Evolutionary conservation across 352 stramenopile species (phyloP).

Genomic region (Pythium diclinum): DNA sequence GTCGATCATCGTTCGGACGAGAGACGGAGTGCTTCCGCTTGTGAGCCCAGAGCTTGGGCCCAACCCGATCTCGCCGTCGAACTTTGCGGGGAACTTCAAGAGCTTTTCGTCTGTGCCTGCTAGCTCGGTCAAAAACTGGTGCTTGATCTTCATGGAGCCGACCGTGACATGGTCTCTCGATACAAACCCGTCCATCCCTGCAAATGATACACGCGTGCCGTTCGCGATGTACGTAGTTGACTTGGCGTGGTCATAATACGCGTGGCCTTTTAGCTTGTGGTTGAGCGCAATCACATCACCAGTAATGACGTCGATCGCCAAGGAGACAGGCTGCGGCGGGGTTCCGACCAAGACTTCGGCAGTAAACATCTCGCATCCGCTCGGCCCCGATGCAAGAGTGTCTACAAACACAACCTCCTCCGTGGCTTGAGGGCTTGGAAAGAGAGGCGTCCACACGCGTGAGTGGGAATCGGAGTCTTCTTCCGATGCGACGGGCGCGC

Average conservation of each 20-base stretch:
- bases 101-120: conserved; percentile 1
- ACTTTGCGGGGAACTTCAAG: background rate
- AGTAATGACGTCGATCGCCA: background rate
- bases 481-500: background rate
- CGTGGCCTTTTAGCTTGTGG: conserved; percentile 9
- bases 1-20: conserved; percentile 6
- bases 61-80: background rate
- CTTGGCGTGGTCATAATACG: conserved; percentile 21
- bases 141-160: background rate
- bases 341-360: conserved; percentile 6
- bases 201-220: conserved; percentile 13
- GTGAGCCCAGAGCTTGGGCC: background rate
- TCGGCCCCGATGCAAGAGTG: background rate
- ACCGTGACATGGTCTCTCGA: conserved; percentile 11
- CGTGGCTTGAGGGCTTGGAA: background rate
- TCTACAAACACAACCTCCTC: background rate
- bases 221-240: conserved; percentile 18
- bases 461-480: background rate
- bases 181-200: background rate
- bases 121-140: conserved; percentile 15
- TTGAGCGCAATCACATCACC: conserved; percentile 17
- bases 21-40: background rate
- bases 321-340: conserved; percentile 4
- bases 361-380: background rate
- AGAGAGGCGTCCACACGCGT: background rate